phyloP scores from a whole-genome alignment of 257 asterid species.

The Solanum chaucha region DNA sequence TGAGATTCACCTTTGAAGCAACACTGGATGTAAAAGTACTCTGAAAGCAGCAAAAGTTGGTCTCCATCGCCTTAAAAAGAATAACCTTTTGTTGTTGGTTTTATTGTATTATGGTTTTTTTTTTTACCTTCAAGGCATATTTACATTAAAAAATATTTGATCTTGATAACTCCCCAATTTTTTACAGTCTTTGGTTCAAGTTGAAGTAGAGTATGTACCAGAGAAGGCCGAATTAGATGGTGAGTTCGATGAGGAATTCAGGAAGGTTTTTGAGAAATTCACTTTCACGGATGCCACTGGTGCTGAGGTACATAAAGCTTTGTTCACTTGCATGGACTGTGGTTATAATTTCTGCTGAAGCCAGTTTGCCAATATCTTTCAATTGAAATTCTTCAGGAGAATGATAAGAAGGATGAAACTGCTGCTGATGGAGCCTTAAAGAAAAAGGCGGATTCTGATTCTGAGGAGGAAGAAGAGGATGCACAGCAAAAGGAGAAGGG shows the following conservation, averaged over 20 bases:
- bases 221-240: slow-evolving; percentile 78
- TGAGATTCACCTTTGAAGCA: not conserved
- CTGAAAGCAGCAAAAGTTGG: not conserved
- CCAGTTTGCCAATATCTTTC: not conserved
- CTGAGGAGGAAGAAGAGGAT: slow-evolving; percentile 70
- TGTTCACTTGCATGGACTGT: not conserved
- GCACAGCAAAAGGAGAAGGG: slow-evolving; percentile 62
- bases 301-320: slow-evolving; percentile 46
- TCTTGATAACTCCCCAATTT: not conserved
- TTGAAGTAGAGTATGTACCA: slow-evolving; percentile 88
- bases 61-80: not conserved
- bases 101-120: not conserved
- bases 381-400: slow-evolving; percentile 34
- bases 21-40: not conserved
- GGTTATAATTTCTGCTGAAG: not conserved
- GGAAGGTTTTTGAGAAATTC: slow-evolving; percentile 88
- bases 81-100: not conserved
- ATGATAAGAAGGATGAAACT: slow-evolving; percentile 54
- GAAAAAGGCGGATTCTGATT: slow-evolving; percentile 80
- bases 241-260: slow-evolving; percentile 59
- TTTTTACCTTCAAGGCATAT: not conserved
- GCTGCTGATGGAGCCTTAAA: slow-evolving; percentile 48
- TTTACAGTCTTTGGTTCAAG: slow-evolving; percentile 42
- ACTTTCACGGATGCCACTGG: slow-evolving; percentile 32
- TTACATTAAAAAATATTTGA: not conserved